Conservation (phyloP, 768 basidiomycete genomes). For the Cyathus striatus region DNA sequence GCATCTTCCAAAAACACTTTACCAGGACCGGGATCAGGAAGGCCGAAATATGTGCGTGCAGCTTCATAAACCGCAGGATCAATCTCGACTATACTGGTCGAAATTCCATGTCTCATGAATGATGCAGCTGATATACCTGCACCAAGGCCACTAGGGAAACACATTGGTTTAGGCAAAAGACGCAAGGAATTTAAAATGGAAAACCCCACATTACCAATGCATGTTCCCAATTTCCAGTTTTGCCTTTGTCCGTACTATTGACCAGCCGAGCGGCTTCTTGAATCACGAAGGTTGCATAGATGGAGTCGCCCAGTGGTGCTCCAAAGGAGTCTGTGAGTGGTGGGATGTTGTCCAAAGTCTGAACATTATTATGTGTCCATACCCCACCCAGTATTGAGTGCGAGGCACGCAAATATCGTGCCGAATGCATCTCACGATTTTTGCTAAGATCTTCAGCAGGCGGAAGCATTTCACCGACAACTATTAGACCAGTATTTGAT, state of each 20-base stretch:
- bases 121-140: constrained; percentile 77
- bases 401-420: constrained; percentile 58
- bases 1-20: constrained; percentile 79
- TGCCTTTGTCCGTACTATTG: constrained; percentile 38
- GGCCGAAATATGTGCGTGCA: constrained; percentile 72
- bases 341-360: constrained; percentile 33
- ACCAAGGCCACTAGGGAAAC: constrained; percentile 71
- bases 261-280: constrained; percentile 83
- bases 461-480: constrained; percentile 69
- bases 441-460: constrained; percentile 22
- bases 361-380: constrained; percentile 62
- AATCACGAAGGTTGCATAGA: constrained; percentile 79
- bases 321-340: constrained; percentile 48
- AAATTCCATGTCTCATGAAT: constrained; percentile 62
- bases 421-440: constrained; percentile 37
- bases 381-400: constrained; percentile 70
- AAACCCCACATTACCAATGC: constrained; percentile 68
- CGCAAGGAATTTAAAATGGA: constrained; percentile 2
- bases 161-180: constrained; percentile 5
- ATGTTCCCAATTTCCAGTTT: constrained; percentile 34
- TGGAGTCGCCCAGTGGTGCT: constrained; percentile 63
- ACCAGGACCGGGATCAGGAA: constrained; percentile 56
- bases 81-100: constrained; percentile 86
- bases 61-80: constrained; percentile 88
- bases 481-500: constrained; percentile 76